Percentiles rank a stretch among this genome's conserved stretches.
phyloP scores from a whole-genome alignment of 345 rosid species.

The Camelina laxa region DNA sequence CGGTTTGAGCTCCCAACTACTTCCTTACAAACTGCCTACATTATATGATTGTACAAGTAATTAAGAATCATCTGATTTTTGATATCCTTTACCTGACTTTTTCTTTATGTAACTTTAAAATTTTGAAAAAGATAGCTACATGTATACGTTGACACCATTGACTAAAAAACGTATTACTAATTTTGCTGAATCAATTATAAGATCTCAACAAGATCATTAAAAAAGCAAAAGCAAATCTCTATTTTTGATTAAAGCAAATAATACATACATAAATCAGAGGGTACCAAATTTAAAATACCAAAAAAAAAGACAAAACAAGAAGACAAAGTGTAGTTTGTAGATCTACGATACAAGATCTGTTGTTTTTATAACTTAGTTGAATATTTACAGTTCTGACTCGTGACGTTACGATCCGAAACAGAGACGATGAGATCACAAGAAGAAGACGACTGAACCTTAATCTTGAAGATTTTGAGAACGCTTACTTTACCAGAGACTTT shows the following conservation, averaged over 20 bases:
- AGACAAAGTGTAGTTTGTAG: neutral
- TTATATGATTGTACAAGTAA: neutral
- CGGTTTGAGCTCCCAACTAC: constrained; percentile 35
- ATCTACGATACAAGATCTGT: constrained; percentile 12
- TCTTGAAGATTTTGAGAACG: constrained; percentile 51
- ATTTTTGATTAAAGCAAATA: neutral
- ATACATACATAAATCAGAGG: neutral
- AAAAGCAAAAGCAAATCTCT: neutral
- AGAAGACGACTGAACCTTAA: constrained; percentile 53
- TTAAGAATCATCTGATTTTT: constrained; percentile 10
- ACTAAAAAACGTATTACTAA: neutral
- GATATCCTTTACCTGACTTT: constrained; percentile 13
- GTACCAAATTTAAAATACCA: neutral
- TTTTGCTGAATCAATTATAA: constrained; percentile 8
- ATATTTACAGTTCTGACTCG: constrained; percentile 60
- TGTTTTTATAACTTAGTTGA: constrained; percentile 56
- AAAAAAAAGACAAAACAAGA: neutral
- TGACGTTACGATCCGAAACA: constrained; percentile 50
- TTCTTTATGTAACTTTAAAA: neutral
- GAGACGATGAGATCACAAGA: constrained; percentile 62
- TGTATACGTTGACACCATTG: constrained; percentile 27
- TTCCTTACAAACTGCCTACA: constrained; percentile 27
- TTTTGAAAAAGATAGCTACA: neutral
- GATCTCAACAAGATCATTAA: neutral
- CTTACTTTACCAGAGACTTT: constrained; percentile 66